Percentiles rank a stretch among this genome's conserved stretches.
phyloP scores from a whole-genome alignment of 768 basidiomycete species.

The Lenzites betulinus region DNA sequence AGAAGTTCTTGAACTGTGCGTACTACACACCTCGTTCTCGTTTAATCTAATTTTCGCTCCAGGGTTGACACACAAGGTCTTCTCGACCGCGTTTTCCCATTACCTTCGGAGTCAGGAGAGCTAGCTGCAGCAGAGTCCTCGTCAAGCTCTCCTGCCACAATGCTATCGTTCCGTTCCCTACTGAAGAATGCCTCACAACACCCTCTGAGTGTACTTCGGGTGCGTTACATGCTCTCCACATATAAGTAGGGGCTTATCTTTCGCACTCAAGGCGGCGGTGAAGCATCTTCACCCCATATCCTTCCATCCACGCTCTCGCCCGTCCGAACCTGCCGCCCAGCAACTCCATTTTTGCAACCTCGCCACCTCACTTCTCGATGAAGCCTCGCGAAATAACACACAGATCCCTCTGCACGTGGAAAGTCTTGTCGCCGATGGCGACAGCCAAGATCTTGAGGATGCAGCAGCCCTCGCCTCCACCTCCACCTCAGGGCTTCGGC shows the following conservation, averaged over 20 bases:
- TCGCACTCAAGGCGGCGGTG: conserved; percentile 55
- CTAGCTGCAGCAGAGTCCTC: conserved; percentile 41
- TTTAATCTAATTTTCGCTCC: conserved; percentile 16
- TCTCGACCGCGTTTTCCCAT: conserved; percentile 77
- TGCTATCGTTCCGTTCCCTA: conserved; percentile 55
- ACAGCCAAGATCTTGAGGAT: conserved; percentile 23
- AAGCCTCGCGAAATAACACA: conserved; percentile 55
- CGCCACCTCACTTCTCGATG: conserved; percentile 70
- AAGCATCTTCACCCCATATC: conserved; percentile 69
- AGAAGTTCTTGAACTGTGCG: conserved; percentile 59
- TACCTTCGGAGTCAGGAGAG: conserved; percentile 44
- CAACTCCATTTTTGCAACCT: conserved; percentile 77
- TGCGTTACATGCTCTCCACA: conserved; percentile 36
- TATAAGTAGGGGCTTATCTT: conserved; percentile 8
- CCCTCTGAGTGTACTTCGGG: conserved; percentile 56
- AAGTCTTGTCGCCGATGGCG: conserved; percentile 40
- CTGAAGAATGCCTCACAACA: conserved; percentile 55
- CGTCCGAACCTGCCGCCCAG: conserved; percentile 63
- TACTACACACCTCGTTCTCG: conserved; percentile 13
- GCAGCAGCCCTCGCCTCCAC: conserved; percentile 34
- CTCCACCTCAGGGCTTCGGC: conserved; percentile 29
- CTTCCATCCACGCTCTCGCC: conserved; percentile 62
- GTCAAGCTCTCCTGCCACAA: conserved; percentile 21
- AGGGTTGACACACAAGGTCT: conserved; percentile 76
- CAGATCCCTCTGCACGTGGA: conserved; percentile 49